phyloP scores from a whole-genome alignment of 805 yeast genomes.

The Saccharomycopsis javanensis region DNA sequence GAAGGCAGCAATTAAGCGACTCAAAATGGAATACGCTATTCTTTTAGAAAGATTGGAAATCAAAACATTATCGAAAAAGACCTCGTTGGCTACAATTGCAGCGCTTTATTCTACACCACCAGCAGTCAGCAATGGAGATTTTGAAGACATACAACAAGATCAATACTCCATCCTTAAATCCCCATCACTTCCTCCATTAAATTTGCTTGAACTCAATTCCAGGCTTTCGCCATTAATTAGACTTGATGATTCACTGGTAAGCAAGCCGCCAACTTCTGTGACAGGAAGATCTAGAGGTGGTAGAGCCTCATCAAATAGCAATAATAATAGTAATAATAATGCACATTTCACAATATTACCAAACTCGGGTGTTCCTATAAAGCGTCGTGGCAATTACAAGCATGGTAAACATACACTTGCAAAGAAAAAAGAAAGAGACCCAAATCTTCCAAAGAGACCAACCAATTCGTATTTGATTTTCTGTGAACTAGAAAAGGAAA shows the following conservation, averaged over 20 bases:
- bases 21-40: slow-evolving; percentile 74
- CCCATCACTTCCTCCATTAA: not conserved
- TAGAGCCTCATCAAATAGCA: not conserved
- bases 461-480: slow-evolving; percentile 82
- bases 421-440: slow-evolving; percentile 51
- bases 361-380: not conserved
- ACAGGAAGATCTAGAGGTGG: not conserved
- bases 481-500: slow-evolving; percentile 79
- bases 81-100: not conserved
- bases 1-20: slow-evolving; percentile 61
- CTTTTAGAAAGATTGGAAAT: slow-evolving; percentile 71
- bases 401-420: not conserved
- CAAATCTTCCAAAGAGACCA: slow-evolving; percentile 80
- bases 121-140: not conserved
- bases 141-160: not conserved
- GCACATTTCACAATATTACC: slow-evolving; percentile 1
- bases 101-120: not conserved
- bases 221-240: not conserved
- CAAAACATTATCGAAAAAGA: slow-evolving; percentile 6
- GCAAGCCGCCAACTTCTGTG: not conserved
- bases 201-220: not conserved
- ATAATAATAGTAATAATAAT: not conserved
- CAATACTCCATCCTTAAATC: not conserved
- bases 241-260: not conserved
- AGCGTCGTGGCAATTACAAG: slow-evolving; percentile 2